Evolutionary conservation across 805 yeast species (phyloP), one percentile per base, ranked within the genome.

Genomic region (Sugiyamaella boreocaroliniensis): DNA sequence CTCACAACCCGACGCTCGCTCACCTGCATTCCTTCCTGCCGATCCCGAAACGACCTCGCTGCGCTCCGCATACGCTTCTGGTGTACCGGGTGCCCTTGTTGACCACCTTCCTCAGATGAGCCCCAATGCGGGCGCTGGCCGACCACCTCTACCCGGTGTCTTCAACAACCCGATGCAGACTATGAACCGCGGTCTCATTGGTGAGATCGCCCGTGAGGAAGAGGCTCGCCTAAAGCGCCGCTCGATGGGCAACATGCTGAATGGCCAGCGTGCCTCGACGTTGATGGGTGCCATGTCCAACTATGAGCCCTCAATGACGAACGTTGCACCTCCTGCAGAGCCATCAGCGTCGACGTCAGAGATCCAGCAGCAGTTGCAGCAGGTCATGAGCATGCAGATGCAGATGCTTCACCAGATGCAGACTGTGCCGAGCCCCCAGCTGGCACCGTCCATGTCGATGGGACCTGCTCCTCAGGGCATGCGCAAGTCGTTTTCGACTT

Each of bases 151-250:
- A 37, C 65, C 68, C 11, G 20, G 56, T 1, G 56, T 64, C 11
- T 65, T 64, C 45, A 56, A 52, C 19, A 48, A 49, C 45, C 52
- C 56, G 12, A 52, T 56, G 34, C 22, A 44, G 10, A 29, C 49
- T 2, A 52, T 59, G 43, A 52, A 53, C 14, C 63, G 75, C 2
- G 75, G 75, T 3, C 58, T 71, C 14, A 65, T 71, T n/a, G 73
- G 69, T 15, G 73, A 68, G 50, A 71, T 71, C 49, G 68, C 70
- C 11, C 61, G 65, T 1, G 74, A 70, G 48, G 72, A 71, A 51
- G 71, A 71, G 32, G 67, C 68, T 46, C 66, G 67, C 54, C 48
- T 54, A 20, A 61, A 65, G 15, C 58, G 74, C 40, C 48, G 59
- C 12, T 55, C 56, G 5, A 15, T 49, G 16, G 48, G 55, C 20